Conservation (phyloP, 2,329 filamentous ascomycete genomes). For the Laburnicola sp. region DNA sequence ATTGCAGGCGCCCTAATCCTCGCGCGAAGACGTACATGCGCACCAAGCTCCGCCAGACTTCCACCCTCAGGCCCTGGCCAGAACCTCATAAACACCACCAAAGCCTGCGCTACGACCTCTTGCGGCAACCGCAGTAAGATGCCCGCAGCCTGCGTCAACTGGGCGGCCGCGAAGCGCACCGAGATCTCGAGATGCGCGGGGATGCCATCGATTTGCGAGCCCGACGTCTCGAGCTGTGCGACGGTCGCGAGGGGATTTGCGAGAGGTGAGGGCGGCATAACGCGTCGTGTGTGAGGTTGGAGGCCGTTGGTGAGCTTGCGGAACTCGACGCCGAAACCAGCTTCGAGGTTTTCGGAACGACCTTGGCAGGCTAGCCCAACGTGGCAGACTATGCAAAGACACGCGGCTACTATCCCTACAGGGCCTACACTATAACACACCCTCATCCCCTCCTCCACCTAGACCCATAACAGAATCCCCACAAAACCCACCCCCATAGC, state of each 20-base stretch:
- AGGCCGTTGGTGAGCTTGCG: background rate
- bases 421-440: no score
- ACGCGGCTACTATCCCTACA: no score
- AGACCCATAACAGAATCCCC: no score
- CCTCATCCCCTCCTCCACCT: no score
- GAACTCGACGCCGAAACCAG: conserved; percentile 3
- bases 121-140: conserved; percentile 83
- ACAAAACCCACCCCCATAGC: no score
- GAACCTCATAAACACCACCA: conserved; percentile 79
- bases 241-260: conserved; percentile 72
- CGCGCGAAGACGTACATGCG: conserved; percentile 56
- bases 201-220: conserved; percentile 59
- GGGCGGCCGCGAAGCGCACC: conserved; percentile 71
- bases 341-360: conserved; percentile 1
- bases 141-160: conserved; percentile 76
- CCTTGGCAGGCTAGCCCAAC: conserved; percentile 8
- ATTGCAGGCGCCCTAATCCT: background rate
- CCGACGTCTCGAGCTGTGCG: conserved; percentile 66
- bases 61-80: conserved; percentile 66
- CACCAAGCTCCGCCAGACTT: conserved; percentile 54
- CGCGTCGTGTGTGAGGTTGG: background rate
- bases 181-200: conserved; percentile 71
- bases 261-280: conserved; percentile 48
- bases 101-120: conserved; percentile 81
- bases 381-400: conserved; percentile 2